Conservation (phyloP, 164 flowering plant genomes). For the Magnolia officinalis region DNA sequence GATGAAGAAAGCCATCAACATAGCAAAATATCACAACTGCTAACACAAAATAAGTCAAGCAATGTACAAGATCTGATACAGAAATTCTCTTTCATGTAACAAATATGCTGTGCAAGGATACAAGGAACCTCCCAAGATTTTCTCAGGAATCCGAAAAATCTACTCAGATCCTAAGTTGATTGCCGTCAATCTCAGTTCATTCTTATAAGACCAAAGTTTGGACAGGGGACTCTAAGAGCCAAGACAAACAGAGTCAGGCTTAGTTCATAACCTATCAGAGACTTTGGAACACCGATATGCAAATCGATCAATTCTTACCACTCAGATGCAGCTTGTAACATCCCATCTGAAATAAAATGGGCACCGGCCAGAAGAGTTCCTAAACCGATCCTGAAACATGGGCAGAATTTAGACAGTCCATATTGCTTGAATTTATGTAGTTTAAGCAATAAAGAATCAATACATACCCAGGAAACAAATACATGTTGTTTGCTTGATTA, state of each 20-base stretch:
- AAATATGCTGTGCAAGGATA: not conserved
- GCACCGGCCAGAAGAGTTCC: slow-evolving; percentile 91
- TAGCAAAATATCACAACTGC: no score
- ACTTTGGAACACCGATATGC: not conserved
- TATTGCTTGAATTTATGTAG: not conserved
- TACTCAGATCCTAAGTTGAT: not conserved
- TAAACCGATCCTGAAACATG: slow-evolving; percentile 76
- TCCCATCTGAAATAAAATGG: slow-evolving; percentile 77
- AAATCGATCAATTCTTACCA: slow-evolving; percentile 42
- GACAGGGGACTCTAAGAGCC: no score
- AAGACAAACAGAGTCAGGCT: not conserved
- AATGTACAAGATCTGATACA: no score
- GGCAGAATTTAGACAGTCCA: not conserved
- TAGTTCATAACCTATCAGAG: not conserved
- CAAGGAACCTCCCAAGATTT: not conserved
- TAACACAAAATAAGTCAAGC: no score
- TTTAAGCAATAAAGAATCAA: slow-evolving; percentile 3
- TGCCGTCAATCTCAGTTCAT: not conserved
- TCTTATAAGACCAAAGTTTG: not conserved
- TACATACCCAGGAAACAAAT: slow-evolving; percentile 93
- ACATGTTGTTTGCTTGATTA: slow-evolving; percentile 99
- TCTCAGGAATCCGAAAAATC: not conserved
- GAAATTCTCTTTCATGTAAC: no score
- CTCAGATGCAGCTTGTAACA: slow-evolving; percentile 95
- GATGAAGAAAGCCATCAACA: no score